Conservation (phyloP, 257 asterid species). For the Solanum etuberosum region DNA sequence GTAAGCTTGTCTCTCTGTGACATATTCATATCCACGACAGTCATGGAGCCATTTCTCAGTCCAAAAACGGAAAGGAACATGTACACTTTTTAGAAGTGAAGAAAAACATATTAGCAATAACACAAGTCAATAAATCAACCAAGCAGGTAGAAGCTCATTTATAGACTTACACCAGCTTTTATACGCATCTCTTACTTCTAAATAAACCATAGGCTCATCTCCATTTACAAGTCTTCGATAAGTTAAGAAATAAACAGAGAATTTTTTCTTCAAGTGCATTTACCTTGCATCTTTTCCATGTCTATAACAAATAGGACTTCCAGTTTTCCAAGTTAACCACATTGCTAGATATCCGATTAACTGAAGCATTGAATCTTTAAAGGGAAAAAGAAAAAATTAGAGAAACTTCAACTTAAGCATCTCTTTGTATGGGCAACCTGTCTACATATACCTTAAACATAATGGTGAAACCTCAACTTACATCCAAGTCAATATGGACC, state of each 20-base stretch:
- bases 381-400: neutral
- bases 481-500: neutral
- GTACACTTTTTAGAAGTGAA: neutral
- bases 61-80: neutral
- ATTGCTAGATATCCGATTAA: neutral
- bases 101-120: neutral
- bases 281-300: neutral
- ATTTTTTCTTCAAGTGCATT: neutral
- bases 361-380: neutral
- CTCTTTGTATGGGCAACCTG: neutral
- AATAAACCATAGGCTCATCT: neutral
- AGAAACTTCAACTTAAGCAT: neutral
- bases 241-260: neutral
- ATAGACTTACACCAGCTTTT: neutral
- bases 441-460: neutral
- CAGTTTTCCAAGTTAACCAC: neutral
- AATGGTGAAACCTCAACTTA: neutral
- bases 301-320: neutral
- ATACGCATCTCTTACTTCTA: neutral
- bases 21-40: neutral
- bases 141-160: neutral
- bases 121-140: neutral
- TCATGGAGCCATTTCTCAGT: neutral
- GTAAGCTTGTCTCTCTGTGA: neutral
- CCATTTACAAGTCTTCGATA: neutral